phyloP scores from a whole-genome alignment of 371 early-diverging fungal genomes.

The Lichtheimia ornata region DNA sequence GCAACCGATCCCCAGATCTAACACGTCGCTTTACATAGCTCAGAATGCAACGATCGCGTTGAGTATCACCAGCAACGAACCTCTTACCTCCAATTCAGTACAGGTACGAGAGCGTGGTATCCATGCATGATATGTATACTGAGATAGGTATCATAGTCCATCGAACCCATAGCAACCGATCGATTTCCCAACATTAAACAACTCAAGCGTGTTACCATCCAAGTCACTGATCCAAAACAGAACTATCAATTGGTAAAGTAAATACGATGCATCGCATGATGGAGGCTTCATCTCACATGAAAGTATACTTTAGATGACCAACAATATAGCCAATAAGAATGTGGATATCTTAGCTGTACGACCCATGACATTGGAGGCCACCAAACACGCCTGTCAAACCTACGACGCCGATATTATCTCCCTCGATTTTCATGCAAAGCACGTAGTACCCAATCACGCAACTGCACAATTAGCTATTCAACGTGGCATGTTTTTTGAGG shows the following conservation, averaged over 20 bases:
- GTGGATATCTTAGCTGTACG: conserved; percentile 87
- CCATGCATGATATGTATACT: background rate
- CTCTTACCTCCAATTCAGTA: conserved; percentile 40
- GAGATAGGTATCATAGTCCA: conserved; percentile 23
- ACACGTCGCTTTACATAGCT: conserved; percentile 38
- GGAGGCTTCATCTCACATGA: background rate
- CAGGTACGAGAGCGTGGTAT: conserved; percentile 43
- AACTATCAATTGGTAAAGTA: conserved; percentile 67
- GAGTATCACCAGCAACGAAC: conserved; percentile 59
- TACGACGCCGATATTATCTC: conserved; percentile 89
- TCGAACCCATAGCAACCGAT: conserved; percentile 44
- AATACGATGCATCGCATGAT: background rate
- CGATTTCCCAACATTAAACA: conserved; percentile 45
- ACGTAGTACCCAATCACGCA: conserved; percentile 62
- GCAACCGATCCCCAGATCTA: background rate
- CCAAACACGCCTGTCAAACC: conserved; percentile 76
- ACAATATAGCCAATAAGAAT: conserved; percentile 47
- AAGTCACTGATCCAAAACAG: conserved; percentile 59
- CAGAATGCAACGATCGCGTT: conserved; percentile 76
- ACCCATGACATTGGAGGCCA: conserved; percentile 77
- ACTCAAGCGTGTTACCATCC: conserved; percentile 63
- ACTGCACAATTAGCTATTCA: conserved; percentile 72
- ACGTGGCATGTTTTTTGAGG: conserved; percentile 86
- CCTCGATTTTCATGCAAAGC: conserved; percentile 66
- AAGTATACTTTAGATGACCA: conserved; percentile 36